phyloP scores from a whole-genome alignment of 495 filamentous ascomycete species.

The Neurospora sp. region DNA sequence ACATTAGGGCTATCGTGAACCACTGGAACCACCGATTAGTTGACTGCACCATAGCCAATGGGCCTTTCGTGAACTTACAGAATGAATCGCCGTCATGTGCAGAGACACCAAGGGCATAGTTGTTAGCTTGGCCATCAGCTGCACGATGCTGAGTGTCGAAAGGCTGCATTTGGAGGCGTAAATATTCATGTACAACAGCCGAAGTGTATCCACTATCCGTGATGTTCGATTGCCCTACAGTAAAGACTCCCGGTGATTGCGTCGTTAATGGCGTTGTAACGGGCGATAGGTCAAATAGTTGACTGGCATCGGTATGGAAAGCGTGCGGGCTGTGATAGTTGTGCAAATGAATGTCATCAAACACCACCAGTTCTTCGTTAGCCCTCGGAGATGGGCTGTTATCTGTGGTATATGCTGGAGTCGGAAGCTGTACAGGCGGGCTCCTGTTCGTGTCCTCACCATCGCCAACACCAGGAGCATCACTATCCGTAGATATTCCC shows the following conservation, averaged over 20 bases:
- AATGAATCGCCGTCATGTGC: neutral
- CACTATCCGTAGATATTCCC: neutral
- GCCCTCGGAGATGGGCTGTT: neutral
- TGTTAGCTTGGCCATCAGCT: neutral
- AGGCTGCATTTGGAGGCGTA: neutral
- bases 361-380: neutral
- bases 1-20: neutral
- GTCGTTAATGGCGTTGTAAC: neutral
- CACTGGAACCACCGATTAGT: neutral
- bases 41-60: neutral
- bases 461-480: neutral
- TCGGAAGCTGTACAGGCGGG: neutral
- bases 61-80: neutral
- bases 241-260: neutral
- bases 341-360: neutral
- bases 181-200: neutral
- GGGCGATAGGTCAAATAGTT: neutral
- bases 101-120: neutral
- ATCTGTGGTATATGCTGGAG: neutral
- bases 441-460: neutral
- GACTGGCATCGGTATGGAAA: neutral
- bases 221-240: neutral
- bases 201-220: neutral
- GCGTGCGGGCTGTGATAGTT: neutral
- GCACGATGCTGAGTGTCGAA: neutral